Conservation (phyloP, 1,284 basidiomycete species). For the Lentinus polychrous region DNA sequence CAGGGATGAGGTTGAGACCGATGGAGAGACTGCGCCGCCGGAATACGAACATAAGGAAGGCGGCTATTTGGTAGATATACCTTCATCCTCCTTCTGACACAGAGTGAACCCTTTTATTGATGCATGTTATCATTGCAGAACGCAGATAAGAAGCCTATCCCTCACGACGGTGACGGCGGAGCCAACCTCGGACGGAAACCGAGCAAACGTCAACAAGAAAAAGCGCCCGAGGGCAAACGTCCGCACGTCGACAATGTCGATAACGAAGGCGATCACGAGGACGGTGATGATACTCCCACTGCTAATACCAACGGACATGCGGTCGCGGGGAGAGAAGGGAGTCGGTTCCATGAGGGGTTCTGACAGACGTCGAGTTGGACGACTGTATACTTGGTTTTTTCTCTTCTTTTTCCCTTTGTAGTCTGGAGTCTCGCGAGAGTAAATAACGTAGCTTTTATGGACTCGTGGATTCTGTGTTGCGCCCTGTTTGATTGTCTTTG, state of each 20-base stretch:
- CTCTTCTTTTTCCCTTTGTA: background rate
- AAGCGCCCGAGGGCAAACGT: slow-evolving; percentile 53
- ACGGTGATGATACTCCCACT: background rate
- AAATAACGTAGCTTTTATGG: too few species aligned
- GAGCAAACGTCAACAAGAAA: slow-evolving; percentile 62
- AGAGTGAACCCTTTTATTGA: slow-evolving; percentile 1
- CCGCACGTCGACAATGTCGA: slow-evolving; percentile 24
- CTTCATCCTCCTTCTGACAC: background rate
- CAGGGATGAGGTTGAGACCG: slow-evolving; percentile 27
- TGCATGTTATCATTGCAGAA: too few species aligned
- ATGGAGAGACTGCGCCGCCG: slow-evolving; percentile 39
- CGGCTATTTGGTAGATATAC: slow-evolving; percentile 9
- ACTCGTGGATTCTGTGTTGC: too few species aligned
- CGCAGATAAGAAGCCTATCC: slow-evolving; percentile 33
- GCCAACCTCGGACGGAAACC: slow-evolving; percentile 33
- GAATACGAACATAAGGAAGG: slow-evolving; percentile 48
- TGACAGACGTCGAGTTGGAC: background rate
- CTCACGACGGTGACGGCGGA: slow-evolving; percentile 19
- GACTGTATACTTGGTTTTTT: background rate
- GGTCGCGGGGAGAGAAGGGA: background rate
- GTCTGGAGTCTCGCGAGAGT: too few species aligned
- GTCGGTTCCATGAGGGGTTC: slow-evolving; percentile 1
- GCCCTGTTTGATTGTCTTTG: too few species aligned
- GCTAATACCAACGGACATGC: background rate
- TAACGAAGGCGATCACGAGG: background rate